Conservation (phyloP, 768 basidiomycete genomes). For the Rhodotorula paludigena region DNA sequence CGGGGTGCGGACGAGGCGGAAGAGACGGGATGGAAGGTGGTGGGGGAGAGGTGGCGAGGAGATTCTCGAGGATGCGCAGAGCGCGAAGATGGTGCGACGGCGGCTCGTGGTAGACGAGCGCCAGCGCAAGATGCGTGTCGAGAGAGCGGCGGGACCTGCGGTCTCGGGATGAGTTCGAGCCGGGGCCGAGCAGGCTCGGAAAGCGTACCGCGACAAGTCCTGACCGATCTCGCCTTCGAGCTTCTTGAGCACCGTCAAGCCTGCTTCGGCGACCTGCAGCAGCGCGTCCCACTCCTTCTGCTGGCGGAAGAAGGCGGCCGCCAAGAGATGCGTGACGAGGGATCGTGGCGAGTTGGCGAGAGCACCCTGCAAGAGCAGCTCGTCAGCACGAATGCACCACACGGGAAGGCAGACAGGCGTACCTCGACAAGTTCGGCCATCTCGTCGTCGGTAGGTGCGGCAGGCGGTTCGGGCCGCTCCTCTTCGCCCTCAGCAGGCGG, state of each 20-base stretch:
- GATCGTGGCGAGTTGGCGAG: constrained; percentile 56
- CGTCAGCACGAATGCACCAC: background rate
- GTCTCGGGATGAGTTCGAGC: background rate
- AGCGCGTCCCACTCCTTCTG: constrained; percentile 71
- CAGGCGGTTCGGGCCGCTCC: constrained; percentile 21
- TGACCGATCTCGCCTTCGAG: constrained; percentile 60
- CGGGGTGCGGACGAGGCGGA: constrained; percentile 44
- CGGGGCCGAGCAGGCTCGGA: constrained; percentile 5
- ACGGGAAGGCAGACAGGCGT: constrained; percentile 1
- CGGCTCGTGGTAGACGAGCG: constrained; percentile 76
- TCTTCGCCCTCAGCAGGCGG: constrained; percentile 44
- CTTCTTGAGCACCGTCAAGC: constrained; percentile 57
- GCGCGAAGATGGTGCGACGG: constrained; percentile 86
- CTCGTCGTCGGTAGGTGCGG: constrained; percentile 15
- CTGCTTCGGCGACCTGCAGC: constrained; percentile 66
- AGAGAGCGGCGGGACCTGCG: constrained; percentile 63
- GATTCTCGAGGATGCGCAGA: constrained; percentile 63
- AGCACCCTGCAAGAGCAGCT: constrained; percentile 53
- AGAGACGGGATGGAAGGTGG: background rate
- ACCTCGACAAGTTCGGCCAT: constrained; percentile 32
- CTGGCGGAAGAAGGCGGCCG: constrained; percentile 60
- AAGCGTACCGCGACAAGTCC: constrained; percentile 51
- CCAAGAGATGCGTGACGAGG: constrained; percentile 63
- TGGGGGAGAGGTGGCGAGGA: constrained; percentile 51
- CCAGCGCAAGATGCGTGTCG: constrained; percentile 65